A percentile compares a stretch with the other conserved stretches of the same genome.
These are phyloP conservation scores for Porcisia deanei DNA, from an alignment of 208 protist species.

Conservation along the genomic window DNA sequence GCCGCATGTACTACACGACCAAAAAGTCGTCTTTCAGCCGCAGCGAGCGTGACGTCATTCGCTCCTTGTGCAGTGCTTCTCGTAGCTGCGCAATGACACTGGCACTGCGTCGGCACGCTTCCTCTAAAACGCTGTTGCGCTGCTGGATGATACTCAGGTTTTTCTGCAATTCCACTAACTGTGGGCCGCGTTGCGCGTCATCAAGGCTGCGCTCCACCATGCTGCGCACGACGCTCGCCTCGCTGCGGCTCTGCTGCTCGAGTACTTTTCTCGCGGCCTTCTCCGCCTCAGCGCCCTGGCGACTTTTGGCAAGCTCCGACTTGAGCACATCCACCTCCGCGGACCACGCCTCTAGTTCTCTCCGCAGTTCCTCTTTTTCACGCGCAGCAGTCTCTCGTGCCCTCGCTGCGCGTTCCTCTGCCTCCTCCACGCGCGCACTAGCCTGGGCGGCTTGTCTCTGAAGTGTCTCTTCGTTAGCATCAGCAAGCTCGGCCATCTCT, in stretches of 20 bases:
- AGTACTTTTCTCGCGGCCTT: slow-evolving; percentile 14
- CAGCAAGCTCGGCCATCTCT: slow-evolving; percentile 11
- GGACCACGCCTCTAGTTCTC: slow-evolving; percentile 27
- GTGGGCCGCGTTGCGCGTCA: slow-evolving; percentile 14
- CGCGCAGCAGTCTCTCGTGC: slow-evolving; percentile 13
- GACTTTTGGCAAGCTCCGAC: not conserved
- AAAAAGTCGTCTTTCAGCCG: slow-evolving; percentile 5
- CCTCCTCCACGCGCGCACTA: not conserved
- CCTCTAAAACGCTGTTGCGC: slow-evolving; percentile 51
- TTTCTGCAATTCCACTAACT: slow-evolving; percentile 11
- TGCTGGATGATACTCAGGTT: slow-evolving; percentile 17
- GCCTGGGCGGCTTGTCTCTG: not conserved
- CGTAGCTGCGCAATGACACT: slow-evolving; percentile 66
- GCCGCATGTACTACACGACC: not conserved
- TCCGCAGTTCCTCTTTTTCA: slow-evolving; percentile 28
- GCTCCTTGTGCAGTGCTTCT: slow-evolving; percentile 48
- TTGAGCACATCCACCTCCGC: slow-evolving; percentile 25
- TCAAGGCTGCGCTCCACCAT: slow-evolving; percentile 28
- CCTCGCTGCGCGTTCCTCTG: slow-evolving; percentile 6
- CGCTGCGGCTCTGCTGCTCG: slow-evolving; percentile 21
- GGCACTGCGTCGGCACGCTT: slow-evolving; percentile 51
- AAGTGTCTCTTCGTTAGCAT: slow-evolving; percentile 13
- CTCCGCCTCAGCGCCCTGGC: slow-evolving; percentile 17
- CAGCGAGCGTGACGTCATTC: slow-evolving; percentile 22
- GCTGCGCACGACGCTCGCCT: slow-evolving; percentile 15